Conservation (phyloP, 2,329 filamentous ascomycete genomes). For the Neobulgaria alba region DNA sequence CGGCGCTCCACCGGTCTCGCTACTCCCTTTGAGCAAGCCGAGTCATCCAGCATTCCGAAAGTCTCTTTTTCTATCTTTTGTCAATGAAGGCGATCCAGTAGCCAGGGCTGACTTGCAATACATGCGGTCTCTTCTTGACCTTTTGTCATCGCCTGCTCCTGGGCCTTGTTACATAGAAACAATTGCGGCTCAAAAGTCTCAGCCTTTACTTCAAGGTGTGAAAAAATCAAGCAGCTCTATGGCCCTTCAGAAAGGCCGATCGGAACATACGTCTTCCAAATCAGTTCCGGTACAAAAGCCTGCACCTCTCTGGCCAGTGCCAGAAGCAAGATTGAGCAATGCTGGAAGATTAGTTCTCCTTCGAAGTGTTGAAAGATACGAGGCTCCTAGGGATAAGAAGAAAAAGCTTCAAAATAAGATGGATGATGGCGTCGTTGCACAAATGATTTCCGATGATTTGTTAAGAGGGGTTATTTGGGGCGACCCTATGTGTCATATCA, state of each 20-base stretch:
- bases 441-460: constrained; percentile 58
- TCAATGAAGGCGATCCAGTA: constrained; percentile 83
- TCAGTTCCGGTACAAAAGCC: constrained; percentile 15
- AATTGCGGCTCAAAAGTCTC: constrained; percentile 12
- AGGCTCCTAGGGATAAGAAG: constrained; percentile 34
- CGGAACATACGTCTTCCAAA: constrained; percentile 15
- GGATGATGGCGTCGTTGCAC: constrained; percentile 57
- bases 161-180: constrained; percentile 9
- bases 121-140: constrained; percentile 60
- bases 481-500: constrained; percentile 70
- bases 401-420: constrained; percentile 40
- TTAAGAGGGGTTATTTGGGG: constrained; percentile 68
- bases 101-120: constrained; percentile 69
- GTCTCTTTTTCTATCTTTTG: constrained; percentile 68
- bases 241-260: constrained; percentile 15
- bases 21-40: constrained; percentile 59
- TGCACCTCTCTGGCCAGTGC: constrained; percentile 53
- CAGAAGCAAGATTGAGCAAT: constrained; percentile 57
- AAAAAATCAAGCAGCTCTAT: constrained; percentile 19
- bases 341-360: constrained; percentile 63
- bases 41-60: constrained; percentile 42
- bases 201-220: constrained; percentile 9
- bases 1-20: constrained; percentile 69
- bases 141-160: constrained; percentile 51
- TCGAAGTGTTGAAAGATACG: constrained; percentile 38